phyloP scores from a whole-genome alignment of 78 protist species.

The Dictyostelium purpureum region DNA sequence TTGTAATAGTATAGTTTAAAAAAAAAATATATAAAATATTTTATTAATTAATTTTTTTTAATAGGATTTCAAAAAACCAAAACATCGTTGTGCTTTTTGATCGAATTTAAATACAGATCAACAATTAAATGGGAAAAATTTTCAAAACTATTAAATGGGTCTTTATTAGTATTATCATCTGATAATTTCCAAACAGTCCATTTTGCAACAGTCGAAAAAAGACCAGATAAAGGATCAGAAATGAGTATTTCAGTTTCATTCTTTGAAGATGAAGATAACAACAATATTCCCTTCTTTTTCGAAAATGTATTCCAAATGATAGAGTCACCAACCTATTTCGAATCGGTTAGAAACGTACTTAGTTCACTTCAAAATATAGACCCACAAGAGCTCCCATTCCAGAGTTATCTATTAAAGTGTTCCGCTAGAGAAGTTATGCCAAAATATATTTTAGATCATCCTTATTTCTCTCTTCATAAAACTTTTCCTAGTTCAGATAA shows the following conservation, averaged over 20 bases:
- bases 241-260: conserved; percentile 13
- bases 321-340: conserved; percentile 67
- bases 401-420: conserved; percentile 19
- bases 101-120: conserved; percentile 11
- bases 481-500: conserved; percentile 22
- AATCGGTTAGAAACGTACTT: conserved; percentile 36
- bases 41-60: not conserved
- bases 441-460: not conserved
- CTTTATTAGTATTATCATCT: conserved; percentile 23
- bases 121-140: conserved; percentile 29
- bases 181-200: conserved; percentile 16
- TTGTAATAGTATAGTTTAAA: not conserved
- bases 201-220: conserved; percentile 13
- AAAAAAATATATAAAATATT: not conserved
- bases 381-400: conserved; percentile 51
- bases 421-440: not conserved
- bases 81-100: not conserved
- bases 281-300: not conserved
- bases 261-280: not conserved
- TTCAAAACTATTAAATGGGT: conserved; percentile 41
- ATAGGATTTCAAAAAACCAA: not conserved
- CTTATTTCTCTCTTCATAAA: not conserved
- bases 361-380: conserved; percentile 43
- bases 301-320: conserved; percentile 5
- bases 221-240: conserved; percentile 43